Evolutionary conservation across 2,329 filamentous ascomycete genomes (phyloP), one percentile per base, ranked within the genome.

Genomic region (Didymosphaeria variabile): DNA sequence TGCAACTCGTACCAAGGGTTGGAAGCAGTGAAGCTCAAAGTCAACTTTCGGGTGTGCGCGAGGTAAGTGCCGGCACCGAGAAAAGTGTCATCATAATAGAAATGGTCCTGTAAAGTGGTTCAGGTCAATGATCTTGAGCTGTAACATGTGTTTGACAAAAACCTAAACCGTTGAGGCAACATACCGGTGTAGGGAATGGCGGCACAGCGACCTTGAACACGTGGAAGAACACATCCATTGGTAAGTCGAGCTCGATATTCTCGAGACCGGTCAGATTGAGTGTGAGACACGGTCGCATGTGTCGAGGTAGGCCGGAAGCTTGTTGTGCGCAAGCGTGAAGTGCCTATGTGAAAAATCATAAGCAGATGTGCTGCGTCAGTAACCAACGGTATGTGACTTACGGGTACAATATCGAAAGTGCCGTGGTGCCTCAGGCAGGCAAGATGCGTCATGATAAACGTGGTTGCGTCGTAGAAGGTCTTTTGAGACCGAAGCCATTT

Each of bases 201-300:
- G 63, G 63, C 0, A 70, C 40, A 0, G 10, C 13, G 1, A 65
- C 67, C 12, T 57, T 45, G 58, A 71, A 70, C 4, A 71, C 4
- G 2, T 45, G 29, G 21, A 67, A 63, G 57, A 65, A 70, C 8
- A 62, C 45, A 10, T 49, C 57, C 0, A 57, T 53, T 0, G 40
- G 15, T 52, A 70, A 49, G 17, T 67, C 55, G 7, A 69, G 65
- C 3, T 32, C 21, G 1, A 70, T 55, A 1, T 51, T 67, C 13
- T 67, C 63, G 3, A 71, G 57, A 23, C 67, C 66, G 34, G 63
- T 62, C 19, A 57, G 44, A 1, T 15, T 10, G 2, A 26, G 15
- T 9, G 10, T 9, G 15, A 23, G 15, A n/a, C 46, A 15, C 29
- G n/a, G 21, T 40, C 21, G 49, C 29, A 49, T 50, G 2, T 40